Evolutionary conservation across 345 rosid genomes (phyloP).

Genomic region (Moricandia moricandioides): DNA sequence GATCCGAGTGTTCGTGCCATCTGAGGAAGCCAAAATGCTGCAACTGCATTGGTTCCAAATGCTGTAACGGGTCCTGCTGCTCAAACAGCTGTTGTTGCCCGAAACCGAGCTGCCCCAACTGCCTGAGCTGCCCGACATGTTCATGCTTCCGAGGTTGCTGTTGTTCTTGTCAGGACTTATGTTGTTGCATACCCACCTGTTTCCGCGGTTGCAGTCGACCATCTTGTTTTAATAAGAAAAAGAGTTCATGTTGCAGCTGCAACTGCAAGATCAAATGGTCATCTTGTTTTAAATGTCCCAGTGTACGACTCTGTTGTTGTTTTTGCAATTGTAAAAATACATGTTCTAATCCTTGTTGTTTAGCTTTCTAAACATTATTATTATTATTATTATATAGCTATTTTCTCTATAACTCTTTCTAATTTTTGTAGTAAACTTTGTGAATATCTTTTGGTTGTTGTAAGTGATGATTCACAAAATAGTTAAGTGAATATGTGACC

Average conservation of each 20-base stretch:
- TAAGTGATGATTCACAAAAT: conserved; percentile 2
- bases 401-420: conserved; percentile 7
- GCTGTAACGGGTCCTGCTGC: conserved; percentile 38
- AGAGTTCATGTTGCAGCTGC: conserved; percentile 53
- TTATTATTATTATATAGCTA: conserved; percentile 19
- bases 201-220: conserved; percentile 49
- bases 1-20: conserved; percentile 50
- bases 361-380: conserved; percentile 41
- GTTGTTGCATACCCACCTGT: conserved; percentile 46
- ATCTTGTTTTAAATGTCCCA: conserved; percentile 54
- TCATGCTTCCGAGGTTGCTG: conserved; percentile 48
- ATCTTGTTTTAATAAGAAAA: conserved; percentile 44
- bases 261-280: conserved; percentile 38
- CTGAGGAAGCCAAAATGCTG: conserved; percentile 50
- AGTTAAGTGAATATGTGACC: neutral
- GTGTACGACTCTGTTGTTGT: conserved; percentile 46
- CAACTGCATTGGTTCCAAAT: conserved; percentile 22
- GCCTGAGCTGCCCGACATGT: conserved; percentile 4
- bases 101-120: conserved; percentile 28
- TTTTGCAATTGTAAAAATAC: conserved; percentile 44
- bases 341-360: conserved; percentile 60
- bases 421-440: conserved; percentile 26
- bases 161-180: conserved; percentile 46
- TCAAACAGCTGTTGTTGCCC: conserved; percentile 40
- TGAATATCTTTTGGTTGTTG: conserved; percentile 20